Evolutionary conservation across 1,139 yeast species (phyloP), one percentile per base, ranked within the genome.

Genomic region (Yamadazyma spencermartinsiae): DNA sequence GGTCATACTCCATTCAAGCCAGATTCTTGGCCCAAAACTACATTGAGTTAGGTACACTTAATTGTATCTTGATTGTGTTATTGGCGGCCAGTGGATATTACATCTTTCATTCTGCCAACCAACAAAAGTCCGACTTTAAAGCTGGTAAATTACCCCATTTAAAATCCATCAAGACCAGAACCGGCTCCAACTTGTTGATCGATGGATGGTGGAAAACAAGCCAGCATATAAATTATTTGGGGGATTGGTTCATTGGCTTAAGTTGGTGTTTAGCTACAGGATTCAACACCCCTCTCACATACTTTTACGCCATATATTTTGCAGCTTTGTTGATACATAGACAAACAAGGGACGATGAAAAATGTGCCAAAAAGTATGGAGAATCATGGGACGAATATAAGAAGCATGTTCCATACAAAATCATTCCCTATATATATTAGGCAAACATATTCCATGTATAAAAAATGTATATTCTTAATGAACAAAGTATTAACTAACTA

Each of bases 131-230:
- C 14, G 76, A 79, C 26, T 92, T 92, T 68, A 83, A 86, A 61
- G 79, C 77, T 48, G 96, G 95, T 9, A 78, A 83, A 54, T 72
- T 89, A 40, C 67, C 76, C 35, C 76, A 80, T 45, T 61, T 75
- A 40, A 76, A 79, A 51, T 82, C 80, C 44, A 84, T 92, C 44
- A 66, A 76, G 45, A 85, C 97, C 1, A 68, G 74, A 23, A 79
- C 86, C 11, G 96, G 96, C 1, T 84, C 96, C 27, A 85, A 79
- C 54, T 74, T 92, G 47, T 68, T 92, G 38, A 76, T 81, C 41
- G 94, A 88, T 52, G 97, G 98, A 2, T 92, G 98, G 98, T 92
- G 98, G 98, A 86, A 86, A 3, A 62, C 72, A 29, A 82, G 96
- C 5, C 95, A 95, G 51, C 98, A 92, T 60, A 88, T 88, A 58